These are phyloP conservation scores for Daldinia sp. DNA, from an alignment of 2,329 filamentous ascomycete genomes.

Conservation along the genomic window DNA sequence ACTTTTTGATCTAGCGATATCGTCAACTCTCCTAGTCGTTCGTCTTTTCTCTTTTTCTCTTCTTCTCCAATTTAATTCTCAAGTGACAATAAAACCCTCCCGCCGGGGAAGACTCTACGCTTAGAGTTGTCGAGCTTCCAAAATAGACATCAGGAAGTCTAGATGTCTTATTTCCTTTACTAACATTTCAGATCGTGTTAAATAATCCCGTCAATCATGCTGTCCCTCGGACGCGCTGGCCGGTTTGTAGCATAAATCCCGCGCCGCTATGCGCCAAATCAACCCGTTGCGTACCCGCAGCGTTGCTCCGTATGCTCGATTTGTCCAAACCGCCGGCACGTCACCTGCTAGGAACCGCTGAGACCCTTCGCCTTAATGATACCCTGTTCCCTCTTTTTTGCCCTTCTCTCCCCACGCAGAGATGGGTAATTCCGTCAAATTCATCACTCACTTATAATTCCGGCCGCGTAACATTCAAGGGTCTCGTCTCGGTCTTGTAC, in stretches of 20 bases:
- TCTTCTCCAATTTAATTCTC: background rate
- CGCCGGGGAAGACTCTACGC: background rate
- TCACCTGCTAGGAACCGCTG: constrained; percentile 16
- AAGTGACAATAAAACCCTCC: background rate
- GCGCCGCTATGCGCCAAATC: constrained; percentile 8
- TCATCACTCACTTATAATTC: constrained; percentile 14
- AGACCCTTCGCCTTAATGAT: constrained; percentile 18
- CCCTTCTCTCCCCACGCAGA: constrained; percentile 19
- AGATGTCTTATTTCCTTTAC: constrained; percentile 1
- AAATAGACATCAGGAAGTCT: constrained; percentile 1
- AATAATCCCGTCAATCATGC: constrained; percentile 37
- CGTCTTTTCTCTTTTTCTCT: background rate
- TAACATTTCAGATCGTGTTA: constrained; percentile 7
- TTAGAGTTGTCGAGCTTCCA: constrained; percentile 14
- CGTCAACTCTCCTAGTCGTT: background rate
- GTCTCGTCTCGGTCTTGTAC: constrained; percentile 29
- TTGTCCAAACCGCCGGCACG: constrained; percentile 33
- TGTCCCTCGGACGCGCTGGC: constrained; percentile 10
- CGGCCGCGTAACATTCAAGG: constrained; percentile 10
- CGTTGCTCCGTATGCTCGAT: constrained; percentile 37
- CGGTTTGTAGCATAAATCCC: constrained; percentile 20
- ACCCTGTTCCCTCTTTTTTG: constrained; percentile 21
- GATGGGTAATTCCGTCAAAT: constrained; percentile 35
- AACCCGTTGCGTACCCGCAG: constrained; percentile 12
- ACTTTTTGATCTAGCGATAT: background rate